Evolutionary conservation across 257 asterid species (phyloP).

Genomic region (Plectranthus barbatus): DNA sequence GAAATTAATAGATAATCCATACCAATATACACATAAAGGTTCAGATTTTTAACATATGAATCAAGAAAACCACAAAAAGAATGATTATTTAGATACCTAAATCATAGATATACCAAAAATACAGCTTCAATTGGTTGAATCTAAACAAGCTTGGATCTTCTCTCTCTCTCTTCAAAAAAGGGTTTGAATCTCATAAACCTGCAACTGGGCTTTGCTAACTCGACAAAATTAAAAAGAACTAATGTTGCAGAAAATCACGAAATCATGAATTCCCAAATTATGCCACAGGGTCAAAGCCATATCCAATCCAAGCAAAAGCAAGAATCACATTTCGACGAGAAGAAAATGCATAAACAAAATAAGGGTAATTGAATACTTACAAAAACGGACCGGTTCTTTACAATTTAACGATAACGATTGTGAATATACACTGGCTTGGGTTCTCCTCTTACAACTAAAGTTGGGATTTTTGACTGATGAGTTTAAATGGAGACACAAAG

Average conservation of each 20-base stretch:
- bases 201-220: background rate
- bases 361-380: slow-evolving; percentile 1
- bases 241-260: background rate
- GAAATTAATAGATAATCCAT: background rate
- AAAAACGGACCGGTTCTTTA: background rate
- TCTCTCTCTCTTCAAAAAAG: background rate
- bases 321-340: background rate
- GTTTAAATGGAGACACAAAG: too few relatives aligned
- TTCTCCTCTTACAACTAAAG: too few relatives aligned
- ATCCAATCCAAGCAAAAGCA: background rate
- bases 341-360: background rate
- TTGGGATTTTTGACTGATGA: too few relatives aligned
- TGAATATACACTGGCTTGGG: background rate
- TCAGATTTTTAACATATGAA: background rate
- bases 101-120: background rate
- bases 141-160: background rate
- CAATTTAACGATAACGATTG: too few relatives aligned
- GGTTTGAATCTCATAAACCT: background rate
- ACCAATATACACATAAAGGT: background rate
- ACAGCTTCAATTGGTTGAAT: background rate
- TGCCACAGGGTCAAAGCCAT: too few relatives aligned
- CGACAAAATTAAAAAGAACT: background rate
- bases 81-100: background rate
- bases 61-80: background rate
- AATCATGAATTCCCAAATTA: background rate